Evolutionary conservation across 345 rosid genomes (phyloP).

Genomic region (Excoecaria cochinchinensis): DNA sequence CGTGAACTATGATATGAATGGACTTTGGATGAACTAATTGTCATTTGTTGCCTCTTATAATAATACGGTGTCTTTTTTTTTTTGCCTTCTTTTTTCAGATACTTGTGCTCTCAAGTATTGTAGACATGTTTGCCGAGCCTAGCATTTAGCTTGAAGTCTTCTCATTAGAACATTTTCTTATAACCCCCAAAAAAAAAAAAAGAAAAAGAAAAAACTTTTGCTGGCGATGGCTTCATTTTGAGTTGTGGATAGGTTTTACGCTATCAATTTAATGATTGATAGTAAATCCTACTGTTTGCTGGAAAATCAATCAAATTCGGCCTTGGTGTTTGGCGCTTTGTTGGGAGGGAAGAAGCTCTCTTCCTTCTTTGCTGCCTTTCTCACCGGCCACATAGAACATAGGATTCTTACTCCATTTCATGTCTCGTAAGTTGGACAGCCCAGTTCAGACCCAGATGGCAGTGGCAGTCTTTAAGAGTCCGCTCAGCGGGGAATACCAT

Average conservation of each 20-base stretch:
- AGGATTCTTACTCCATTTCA: constrained; percentile 48
- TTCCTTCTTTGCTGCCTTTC: constrained; percentile 38
- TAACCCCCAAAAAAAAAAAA: too few species aligned
- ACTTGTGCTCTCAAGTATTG: not conserved
- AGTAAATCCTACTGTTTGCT: constrained; percentile 19
- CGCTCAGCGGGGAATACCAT: constrained; percentile 61
- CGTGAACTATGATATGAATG: not conserved
- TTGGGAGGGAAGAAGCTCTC: constrained; percentile 49
- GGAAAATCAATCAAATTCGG: constrained; percentile 24
- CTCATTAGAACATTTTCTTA: not conserved
- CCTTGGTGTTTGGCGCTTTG: constrained; percentile 43
- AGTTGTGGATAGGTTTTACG: constrained; percentile 21
- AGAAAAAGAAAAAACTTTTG: not conserved
- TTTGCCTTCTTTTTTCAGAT: constrained; percentile 24
- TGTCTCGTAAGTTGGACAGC: constrained; percentile 86
- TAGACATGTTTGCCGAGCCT: constrained; percentile 30
- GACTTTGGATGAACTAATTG: not conserved
- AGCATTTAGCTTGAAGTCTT: constrained; percentile 12
- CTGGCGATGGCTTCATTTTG: constrained; percentile 1
- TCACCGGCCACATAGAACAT: constrained; percentile 33
- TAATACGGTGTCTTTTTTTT: not conserved
- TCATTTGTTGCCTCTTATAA: not conserved
- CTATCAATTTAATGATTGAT: constrained; percentile 48
- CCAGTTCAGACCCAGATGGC: constrained; percentile 99
- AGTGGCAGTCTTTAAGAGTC: constrained; percentile 71